Evolutionary conservation across 2,329 filamentous ascomycete genomes (phyloP).

Genomic region (Whalleya microplaca): DNA sequence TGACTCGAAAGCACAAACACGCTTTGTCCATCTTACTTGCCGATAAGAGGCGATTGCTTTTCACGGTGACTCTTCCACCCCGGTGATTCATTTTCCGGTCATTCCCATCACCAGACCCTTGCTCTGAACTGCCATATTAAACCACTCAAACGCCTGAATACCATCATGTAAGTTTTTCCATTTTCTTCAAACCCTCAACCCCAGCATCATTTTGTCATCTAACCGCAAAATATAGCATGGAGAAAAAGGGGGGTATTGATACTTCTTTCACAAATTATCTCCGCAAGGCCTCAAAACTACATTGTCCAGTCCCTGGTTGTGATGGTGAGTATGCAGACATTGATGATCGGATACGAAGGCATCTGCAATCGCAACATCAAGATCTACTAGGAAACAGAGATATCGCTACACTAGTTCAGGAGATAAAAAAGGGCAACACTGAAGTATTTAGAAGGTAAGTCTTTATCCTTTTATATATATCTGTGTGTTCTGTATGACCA

Average conservation of each 20-base stretch:
- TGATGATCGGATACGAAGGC: conserved; percentile 20
- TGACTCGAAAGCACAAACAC: conserved; percentile 1
- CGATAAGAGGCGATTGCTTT: conserved; percentile 16
- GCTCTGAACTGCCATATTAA: too few relatives aligned
- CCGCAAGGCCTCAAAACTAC: conserved; percentile 17
- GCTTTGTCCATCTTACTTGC: conserved; percentile 12
- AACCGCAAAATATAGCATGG: too few relatives aligned
- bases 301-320: conserved; percentile 12
- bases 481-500: too few relatives aligned
- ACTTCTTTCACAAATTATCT: conserved; percentile 26
- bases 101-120: not conserved
- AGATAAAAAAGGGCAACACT: conserved; percentile 11
- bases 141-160: too few relatives aligned
- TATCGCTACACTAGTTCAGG: conserved; percentile 12
- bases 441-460: conserved; percentile 14
- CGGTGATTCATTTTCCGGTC: not conserved
- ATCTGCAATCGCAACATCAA: conserved; percentile 13
- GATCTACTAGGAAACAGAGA: conserved; percentile 10
- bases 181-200: too few relatives aligned
- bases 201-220: too few relatives aligned
- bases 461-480: too few relatives aligned
- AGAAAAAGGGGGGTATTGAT: not conserved
- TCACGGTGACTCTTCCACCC: too few relatives aligned
- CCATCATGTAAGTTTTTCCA: too few relatives aligned
- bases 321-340: conserved; percentile 11